Conservation (phyloP, 164 flowering plant species). For the Amborella trichopoda region DNA sequence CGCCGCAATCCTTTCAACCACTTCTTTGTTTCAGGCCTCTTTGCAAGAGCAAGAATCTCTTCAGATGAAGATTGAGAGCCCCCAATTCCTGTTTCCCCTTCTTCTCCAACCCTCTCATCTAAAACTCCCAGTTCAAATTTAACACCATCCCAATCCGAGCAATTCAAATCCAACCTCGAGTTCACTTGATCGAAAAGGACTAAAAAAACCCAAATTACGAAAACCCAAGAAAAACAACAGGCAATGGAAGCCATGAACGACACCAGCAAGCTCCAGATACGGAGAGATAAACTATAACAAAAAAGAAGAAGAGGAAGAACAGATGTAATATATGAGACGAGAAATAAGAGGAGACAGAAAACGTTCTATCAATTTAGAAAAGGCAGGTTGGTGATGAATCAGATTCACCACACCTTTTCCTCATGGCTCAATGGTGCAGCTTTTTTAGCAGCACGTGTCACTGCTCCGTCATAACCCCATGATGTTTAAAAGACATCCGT, state of each 20-base stretch:
- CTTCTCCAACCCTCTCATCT: no score
- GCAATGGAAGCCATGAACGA: background rate
- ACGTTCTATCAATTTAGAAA: background rate
- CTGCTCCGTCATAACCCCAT: no score
- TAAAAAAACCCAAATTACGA: background rate
- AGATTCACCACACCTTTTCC: background rate
- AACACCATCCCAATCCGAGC: background rate
- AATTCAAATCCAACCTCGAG: background rate
- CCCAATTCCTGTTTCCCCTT: no score
- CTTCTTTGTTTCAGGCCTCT: constrained; percentile 12
- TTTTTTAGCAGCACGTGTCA: no score
- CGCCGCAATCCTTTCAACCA: constrained; percentile 51
- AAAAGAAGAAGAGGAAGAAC: background rate
- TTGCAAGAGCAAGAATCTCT: constrained; percentile 7
- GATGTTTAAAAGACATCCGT: no score
- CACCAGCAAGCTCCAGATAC: background rate
- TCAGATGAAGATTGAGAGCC: no score
- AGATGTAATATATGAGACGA: background rate
- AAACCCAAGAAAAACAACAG: background rate
- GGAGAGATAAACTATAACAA: background rate
- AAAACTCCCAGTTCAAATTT: no score
- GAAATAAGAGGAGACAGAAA: background rate
- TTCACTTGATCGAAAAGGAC: background rate
- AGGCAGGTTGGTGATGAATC: background rate
- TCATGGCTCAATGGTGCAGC: background rate